phyloP scores from a whole-genome alignment of 2,329 filamentous ascomycete species.

The Penicillium sp. region DNA sequence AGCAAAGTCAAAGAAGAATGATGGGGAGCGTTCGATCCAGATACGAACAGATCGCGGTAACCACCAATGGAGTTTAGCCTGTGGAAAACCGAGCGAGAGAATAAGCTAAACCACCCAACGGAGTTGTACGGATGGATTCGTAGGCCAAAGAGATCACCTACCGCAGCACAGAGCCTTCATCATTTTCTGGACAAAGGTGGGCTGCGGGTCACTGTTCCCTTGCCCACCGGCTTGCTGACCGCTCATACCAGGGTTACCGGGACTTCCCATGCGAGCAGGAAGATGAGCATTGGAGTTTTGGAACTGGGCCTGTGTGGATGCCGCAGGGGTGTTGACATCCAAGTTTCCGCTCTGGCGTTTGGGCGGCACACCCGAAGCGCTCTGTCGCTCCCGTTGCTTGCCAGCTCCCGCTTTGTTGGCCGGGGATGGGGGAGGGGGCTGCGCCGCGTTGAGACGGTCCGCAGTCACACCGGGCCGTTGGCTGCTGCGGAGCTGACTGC shows the following conservation, averaged over 20 bases:
- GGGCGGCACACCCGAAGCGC: constrained; percentile 65
- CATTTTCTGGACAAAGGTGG: constrained; percentile 81
- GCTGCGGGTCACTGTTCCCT: constrained; percentile 61
- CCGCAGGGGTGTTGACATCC: constrained; percentile 76
- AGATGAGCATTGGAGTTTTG: constrained; percentile 91
- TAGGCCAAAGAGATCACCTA: constrained; percentile 32
- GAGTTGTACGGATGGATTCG: constrained; percentile 9
- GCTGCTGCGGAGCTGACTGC: constrained; percentile 55
- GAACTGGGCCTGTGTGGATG: constrained; percentile 92
- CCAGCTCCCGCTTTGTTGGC: constrained; percentile 65
- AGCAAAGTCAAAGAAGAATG: constrained; percentile 8
- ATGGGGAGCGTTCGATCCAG: constrained; percentile 12
- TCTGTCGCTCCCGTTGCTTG: constrained; percentile 68
- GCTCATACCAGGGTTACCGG: constrained; percentile 53
- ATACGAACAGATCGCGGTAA: constrained; percentile 6
- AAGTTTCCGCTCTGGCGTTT: constrained; percentile 63
- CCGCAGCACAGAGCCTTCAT: constrained; percentile 91
- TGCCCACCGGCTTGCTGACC: constrained; percentile 52
- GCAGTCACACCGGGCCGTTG: constrained; percentile 62
- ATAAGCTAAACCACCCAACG: constrained; percentile 19
- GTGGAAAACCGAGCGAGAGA: constrained; percentile 15
- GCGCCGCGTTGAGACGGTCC: constrained; percentile 89
- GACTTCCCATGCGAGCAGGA: constrained; percentile 54
- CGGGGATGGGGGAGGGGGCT: constrained; percentile 81
- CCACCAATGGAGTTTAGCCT: constrained; percentile 29